Percentiles rank a stretch among this genome's conserved stretches.
These are phyloP conservation scores for Penicillium soppii DNA, from an alignment of 495 filamentous ascomycete species.

Conservation along the genomic window DNA sequence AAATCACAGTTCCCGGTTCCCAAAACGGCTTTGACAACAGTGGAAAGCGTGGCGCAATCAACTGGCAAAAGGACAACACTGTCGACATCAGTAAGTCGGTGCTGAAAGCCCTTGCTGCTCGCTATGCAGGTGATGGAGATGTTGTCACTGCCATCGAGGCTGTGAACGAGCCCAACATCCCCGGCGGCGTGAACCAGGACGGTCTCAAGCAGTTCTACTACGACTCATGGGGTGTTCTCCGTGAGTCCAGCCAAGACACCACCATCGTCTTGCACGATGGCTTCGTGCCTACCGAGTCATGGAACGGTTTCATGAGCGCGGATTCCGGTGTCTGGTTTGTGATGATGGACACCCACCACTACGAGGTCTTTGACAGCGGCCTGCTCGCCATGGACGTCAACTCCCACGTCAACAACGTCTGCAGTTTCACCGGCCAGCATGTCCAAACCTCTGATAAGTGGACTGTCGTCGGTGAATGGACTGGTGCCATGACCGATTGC, in stretches of 20 bases:
- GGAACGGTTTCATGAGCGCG: slow-evolving; percentile 70
- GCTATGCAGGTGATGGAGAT: slow-evolving; percentile 60
- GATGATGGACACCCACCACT: slow-evolving; percentile 68
- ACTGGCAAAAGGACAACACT: slow-evolving; percentile 61
- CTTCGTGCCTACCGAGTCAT: slow-evolving; percentile 59
- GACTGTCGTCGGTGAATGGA: slow-evolving; percentile 71
- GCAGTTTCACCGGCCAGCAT: slow-evolving; percentile 43
- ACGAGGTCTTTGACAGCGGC: slow-evolving; percentile 64
- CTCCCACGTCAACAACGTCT: slow-evolving; percentile 52
- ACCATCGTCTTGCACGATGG: slow-evolving; percentile 67
- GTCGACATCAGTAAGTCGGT: slow-evolving; percentile 57
- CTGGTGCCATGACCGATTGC: slow-evolving; percentile 70
- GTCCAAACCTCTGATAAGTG: slow-evolving; percentile 64
- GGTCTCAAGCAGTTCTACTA: slow-evolving; percentile 63
- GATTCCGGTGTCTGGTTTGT: slow-evolving; percentile 54
- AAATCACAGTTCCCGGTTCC: slow-evolving; percentile 60
- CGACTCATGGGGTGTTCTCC: slow-evolving; percentile 57
- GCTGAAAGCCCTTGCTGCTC: slow-evolving; percentile 54
- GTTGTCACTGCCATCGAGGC: slow-evolving; percentile 71
- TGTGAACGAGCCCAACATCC: slow-evolving; percentile 66
- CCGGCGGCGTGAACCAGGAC: slow-evolving; percentile 52
- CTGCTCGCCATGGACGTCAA: slow-evolving; percentile 50
- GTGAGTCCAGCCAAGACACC: slow-evolving; percentile 48
- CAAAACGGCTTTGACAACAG: slow-evolving; percentile 85
- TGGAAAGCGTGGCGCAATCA: slow-evolving; percentile 61